Evolutionary conservation across 2,329 filamentous ascomycete genomes (phyloP).

Genomic region (Pseudocercospora fuligena): DNA sequence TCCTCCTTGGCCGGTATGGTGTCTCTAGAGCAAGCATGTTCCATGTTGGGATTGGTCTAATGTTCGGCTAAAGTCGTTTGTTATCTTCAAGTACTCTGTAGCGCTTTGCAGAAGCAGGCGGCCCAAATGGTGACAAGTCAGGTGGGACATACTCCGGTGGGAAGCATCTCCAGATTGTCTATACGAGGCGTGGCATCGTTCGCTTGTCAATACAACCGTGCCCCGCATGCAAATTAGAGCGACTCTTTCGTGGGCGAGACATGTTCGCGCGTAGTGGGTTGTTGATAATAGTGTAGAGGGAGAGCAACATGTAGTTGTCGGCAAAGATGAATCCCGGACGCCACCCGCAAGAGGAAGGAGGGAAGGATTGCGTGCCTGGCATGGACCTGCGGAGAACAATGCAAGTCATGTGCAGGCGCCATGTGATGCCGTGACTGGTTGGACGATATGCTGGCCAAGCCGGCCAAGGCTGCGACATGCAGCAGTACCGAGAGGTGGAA

Average conservation of each 20-base stretch:
- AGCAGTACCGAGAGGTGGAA: not conserved
- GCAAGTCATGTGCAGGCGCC: not conserved
- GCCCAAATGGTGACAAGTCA: not conserved
- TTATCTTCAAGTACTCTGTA: too few relatives aligned
- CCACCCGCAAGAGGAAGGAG: slow-evolving; percentile 7
- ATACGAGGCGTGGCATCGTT: not conserved
- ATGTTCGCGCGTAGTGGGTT: not conserved
- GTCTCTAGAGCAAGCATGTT: too few relatives aligned
- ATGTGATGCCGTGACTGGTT: not conserved
- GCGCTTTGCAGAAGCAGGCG: too few relatives aligned
- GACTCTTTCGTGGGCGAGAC: too few relatives aligned
- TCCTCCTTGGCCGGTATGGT: too few relatives aligned
- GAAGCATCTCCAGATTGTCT: not conserved
- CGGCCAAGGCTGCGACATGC: not conserved
- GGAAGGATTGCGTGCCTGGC: not conserved
- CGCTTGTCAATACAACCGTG: not conserved
- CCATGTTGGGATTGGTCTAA: too few relatives aligned
- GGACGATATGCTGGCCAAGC: not conserved
- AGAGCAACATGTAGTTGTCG: not conserved
- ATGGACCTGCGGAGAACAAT: not conserved
- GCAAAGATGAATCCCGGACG: not conserved
- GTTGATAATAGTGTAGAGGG: not conserved
- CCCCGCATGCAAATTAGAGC: not conserved
- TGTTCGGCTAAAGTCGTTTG: too few relatives aligned
- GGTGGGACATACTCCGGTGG: not conserved